phyloP scores from a whole-genome alignment of 164 flowering plant species.

The Aristolochia californica region DNA sequence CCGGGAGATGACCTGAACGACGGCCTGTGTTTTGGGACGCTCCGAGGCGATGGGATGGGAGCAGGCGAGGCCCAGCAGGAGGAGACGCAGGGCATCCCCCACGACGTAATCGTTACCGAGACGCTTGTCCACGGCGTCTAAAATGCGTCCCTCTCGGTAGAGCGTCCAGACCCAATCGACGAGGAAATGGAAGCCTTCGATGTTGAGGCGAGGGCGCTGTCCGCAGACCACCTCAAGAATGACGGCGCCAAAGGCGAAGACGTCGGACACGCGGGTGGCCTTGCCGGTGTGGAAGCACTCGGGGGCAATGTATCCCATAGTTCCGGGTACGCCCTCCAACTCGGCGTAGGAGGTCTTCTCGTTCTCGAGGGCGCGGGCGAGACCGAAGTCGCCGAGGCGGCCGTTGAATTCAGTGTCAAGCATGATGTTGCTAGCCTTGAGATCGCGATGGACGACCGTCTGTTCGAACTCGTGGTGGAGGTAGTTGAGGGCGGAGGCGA shows the following conservation, averaged over 20 bases:
- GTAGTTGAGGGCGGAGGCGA: slow-evolving; percentile 62
- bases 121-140: slow-evolving; percentile 40
- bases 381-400: slow-evolving; percentile 22
- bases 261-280: slow-evolving; percentile 56
- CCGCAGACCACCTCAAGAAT: slow-evolving; percentile 62
- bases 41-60: slow-evolving; percentile 51
- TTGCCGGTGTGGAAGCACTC: slow-evolving; percentile 63
- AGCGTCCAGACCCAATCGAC: slow-evolving; percentile 68
- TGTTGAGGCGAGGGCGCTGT: slow-evolving; percentile 30
- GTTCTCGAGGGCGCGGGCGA: slow-evolving; percentile 15
- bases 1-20: slow-evolving; percentile 44
- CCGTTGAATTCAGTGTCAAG: slow-evolving; percentile 18
- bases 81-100: slow-evolving; percentile 42
- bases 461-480: slow-evolving; percentile 60
- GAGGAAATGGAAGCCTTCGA: slow-evolving; percentile 19
- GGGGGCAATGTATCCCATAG: slow-evolving; percentile 63
- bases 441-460: slow-evolving; percentile 21
- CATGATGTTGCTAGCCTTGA: slow-evolving; percentile 18
- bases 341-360: slow-evolving; percentile 19
- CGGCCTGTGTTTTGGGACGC: slow-evolving; percentile 39
- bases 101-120: slow-evolving; percentile 20
- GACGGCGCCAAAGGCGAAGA: slow-evolving; percentile 61
- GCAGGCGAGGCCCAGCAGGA: slow-evolving; percentile 60
- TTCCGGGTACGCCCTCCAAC: slow-evolving; percentile 34
- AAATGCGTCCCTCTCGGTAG: slow-evolving; percentile 46